phyloP scores from a whole-genome alignment of 441 rosid species.

The Adansonia rubrostipa region DNA sequence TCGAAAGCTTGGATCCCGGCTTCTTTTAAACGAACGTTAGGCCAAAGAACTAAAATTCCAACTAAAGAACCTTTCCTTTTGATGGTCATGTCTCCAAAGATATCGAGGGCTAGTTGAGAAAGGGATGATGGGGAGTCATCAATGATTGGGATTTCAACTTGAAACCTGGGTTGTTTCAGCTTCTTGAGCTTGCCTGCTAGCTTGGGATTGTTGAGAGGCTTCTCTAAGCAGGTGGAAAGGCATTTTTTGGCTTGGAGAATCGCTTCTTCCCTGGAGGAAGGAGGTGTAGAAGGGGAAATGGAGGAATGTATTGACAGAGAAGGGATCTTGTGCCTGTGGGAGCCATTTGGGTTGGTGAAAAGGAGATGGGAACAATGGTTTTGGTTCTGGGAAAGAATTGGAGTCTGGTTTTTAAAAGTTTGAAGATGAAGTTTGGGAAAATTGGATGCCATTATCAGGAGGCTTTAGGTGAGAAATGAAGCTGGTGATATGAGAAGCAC shows the following conservation, averaged over 20 bases:
- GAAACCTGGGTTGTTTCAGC: conserved; percentile 74
- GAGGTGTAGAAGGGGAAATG: conserved; percentile 56
- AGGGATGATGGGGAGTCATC: conserved; percentile 75
- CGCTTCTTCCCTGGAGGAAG: conserved; percentile 73
- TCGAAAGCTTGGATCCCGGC: conserved; percentile 48
- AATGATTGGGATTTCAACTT: conserved; percentile 70
- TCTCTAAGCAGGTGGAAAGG: conserved; percentile 65
- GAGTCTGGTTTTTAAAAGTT: conserved; percentile 31
- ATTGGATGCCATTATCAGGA: conserved; percentile 52
- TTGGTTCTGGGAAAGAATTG: conserved; percentile 27
- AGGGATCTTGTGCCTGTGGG: conserved; percentile 29
- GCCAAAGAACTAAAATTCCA: conserved; percentile 65
- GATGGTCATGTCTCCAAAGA: conserved; percentile 57
- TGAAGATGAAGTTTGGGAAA: conserved; percentile 47
- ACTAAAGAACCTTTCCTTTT: conserved; percentile 59
- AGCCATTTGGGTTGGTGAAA: conserved; percentile 18
- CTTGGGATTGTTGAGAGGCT: conserved; percentile 78
- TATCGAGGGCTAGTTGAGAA: conserved; percentile 57
- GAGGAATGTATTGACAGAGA: conserved; percentile 44
- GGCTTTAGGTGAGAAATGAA: not conserved
- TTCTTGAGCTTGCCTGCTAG: conserved; percentile 70
- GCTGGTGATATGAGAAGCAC: not conserved
- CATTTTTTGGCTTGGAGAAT: conserved; percentile 79
- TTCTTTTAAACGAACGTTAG: conserved; percentile 39
- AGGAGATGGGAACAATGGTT: conserved; percentile 22